Evolutionary conservation across 2,329 filamentous ascomycete species (phyloP), one percentile per base, ranked within the genome.

Genomic region (Xylaria sp.): DNA sequence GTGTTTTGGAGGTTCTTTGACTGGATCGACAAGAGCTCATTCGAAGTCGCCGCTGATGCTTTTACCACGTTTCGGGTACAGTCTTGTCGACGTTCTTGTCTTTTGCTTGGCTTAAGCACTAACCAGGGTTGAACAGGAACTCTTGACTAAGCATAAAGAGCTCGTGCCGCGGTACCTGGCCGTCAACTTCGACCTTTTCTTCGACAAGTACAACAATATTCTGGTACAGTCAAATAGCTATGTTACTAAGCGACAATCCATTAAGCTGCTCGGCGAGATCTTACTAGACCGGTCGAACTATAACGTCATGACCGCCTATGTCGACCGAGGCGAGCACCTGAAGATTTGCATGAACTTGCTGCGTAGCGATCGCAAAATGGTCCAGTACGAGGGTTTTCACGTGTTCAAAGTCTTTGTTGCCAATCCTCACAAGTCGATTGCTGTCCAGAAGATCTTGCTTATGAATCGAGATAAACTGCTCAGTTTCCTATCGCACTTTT

Each of bases 371-470:
- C 90, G 95, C 75, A 96, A 97, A 81, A 99, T 99, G 94, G 96
- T 99, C 71, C 96, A 98, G 82, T 99, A 99, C 80, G 96, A 99
- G 80, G 96, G 94, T 8, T 99, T 99, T 80, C 96, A 99, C 79
- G 95, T 99, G 51, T 99, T 99, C 87, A 99, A 99, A 85, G 95
- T 99, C 71, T 99, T 99, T 81, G 96, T 98, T 63, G 96, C 96
- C 69, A 99, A 99, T 79, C 96, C 96, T 8, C 94, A 98, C 84
- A 99, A 99, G 83, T 97, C 94, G n/a, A 86, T 95, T 69, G 93
- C 94, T 41, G 96, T 99, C 58, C 94, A 97, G 79, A 93, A 95
- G 79, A 97, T 99, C 77, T 84, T 99, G 72, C 91, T 98, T 74
- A 98, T 97, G 88, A 99, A 99, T 79, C 90, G 94, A 67, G 94